These are phyloP conservation scores for Mycocentrospora acerina DNA, from an alignment of 2,329 filamentous ascomycete genomes.

Conservation along the genomic window DNA sequence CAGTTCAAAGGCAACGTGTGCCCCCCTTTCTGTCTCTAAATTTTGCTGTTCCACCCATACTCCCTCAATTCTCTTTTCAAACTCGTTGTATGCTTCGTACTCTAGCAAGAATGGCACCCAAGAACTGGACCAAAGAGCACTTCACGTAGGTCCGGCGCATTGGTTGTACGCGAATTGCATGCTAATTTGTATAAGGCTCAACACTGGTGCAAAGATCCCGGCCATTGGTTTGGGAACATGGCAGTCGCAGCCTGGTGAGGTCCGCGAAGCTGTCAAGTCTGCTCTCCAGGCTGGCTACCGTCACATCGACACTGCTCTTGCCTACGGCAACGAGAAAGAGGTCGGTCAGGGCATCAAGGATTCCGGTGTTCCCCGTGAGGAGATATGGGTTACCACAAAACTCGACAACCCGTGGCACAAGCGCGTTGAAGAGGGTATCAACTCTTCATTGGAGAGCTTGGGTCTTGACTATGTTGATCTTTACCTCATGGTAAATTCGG, in stretches of 20 bases:
- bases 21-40: conserved; percentile 2
- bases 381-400: conserved; percentile 80
- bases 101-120: conserved; percentile 32
- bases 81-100: conserved; percentile 23
- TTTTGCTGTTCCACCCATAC: conserved; percentile 1
- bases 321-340: conserved; percentile 77
- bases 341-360: conserved; percentile 71
- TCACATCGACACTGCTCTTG: conserved; percentile 75
- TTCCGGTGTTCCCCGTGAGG: conserved; percentile 63
- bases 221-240: conserved; percentile 77
- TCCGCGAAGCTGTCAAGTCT: conserved; percentile 68
- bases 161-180: neutral
- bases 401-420: conserved; percentile 76
- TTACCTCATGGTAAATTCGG: conserved; percentile 57
- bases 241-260: conserved; percentile 71
- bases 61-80: neutral
- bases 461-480: conserved; percentile 68
- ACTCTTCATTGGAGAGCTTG: conserved; percentile 63
- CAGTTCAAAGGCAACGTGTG: conserved; percentile 6
- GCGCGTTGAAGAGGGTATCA: conserved; percentile 60
- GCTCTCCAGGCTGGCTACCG: conserved; percentile 70
- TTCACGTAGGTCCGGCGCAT: conserved; percentile 15
- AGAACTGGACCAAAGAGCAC: conserved; percentile 42
- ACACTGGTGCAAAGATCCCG: conserved; percentile 72
- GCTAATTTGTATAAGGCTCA: conserved; percentile 24